Percentiles rank a stretch among this genome's conserved stretches.
These are phyloP conservation scores for Pneumocystis murina DNA, from an alignment of 1,139 yeast species.

Conservation along the genomic window DNA sequence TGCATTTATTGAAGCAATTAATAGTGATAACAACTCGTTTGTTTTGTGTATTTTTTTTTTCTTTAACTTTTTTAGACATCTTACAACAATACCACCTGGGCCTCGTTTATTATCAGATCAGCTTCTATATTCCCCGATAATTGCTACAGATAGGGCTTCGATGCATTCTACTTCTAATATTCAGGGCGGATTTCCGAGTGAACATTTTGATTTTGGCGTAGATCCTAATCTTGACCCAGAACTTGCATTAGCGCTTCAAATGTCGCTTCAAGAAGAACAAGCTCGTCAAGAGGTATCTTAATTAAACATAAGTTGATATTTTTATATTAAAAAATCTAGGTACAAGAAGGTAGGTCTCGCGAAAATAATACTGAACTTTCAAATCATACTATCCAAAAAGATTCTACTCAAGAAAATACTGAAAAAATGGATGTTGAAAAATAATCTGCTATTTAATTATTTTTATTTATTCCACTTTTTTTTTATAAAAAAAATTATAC, in stretches of 20 bases:
- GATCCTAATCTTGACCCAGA: conserved; percentile 96
- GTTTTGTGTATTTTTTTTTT: background rate
- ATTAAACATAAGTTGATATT: background rate
- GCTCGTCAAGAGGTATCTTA: conserved; percentile 48
- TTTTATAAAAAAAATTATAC: no score
- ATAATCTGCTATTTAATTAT: background rate
- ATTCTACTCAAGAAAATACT: conserved; percentile 3
- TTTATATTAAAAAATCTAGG: conserved; percentile 22
- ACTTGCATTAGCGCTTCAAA: conserved; percentile 79
- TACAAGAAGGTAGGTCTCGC: conserved; percentile 9
- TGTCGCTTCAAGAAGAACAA: conserved; percentile 71
- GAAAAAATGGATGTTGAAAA: background rate
- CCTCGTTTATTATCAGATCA: conserved; percentile 65
- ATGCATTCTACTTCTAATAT: conserved; percentile 35
- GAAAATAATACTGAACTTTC: background rate
- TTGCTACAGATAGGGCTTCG: conserved; percentile 40
- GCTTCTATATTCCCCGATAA: conserved; percentile 53
- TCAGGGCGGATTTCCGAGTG: conserved; percentile 28
- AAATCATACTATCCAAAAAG: background rate
- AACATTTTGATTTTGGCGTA: conserved; percentile 44
- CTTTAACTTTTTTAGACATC: conserved; percentile 33
- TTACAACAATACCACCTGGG: conserved; percentile 80
- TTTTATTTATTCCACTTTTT: no score
- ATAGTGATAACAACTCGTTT: conserved; percentile 24
- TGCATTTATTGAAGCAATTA: conserved; percentile 61